Percentiles rank a stretch among this genome's conserved stretches.
phyloP scores from a whole-genome alignment of 139 green algal genomes.

The Ostreobium quekettii region DNA sequence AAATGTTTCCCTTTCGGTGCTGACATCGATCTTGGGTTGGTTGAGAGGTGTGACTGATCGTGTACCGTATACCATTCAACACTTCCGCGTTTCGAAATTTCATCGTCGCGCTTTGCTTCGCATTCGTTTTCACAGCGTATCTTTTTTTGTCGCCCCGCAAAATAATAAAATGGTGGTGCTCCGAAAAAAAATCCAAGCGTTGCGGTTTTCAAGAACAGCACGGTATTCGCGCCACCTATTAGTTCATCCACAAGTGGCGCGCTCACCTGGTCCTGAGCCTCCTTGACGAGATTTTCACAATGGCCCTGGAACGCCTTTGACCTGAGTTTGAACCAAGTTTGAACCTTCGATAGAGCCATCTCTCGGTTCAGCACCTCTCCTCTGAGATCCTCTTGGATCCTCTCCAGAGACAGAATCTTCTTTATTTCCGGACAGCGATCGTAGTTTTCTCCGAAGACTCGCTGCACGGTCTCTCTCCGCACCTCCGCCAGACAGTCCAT shows the following conservation, averaged over 20 bases:
- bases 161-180: too few species aligned
- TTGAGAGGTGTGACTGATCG: too few species aligned
- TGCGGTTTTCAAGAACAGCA: too few species aligned
- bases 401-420: background rate
- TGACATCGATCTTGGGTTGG: too few species aligned
- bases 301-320: constrained; percentile 4
- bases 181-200: too few species aligned
- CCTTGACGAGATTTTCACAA: background rate
- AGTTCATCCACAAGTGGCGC: background rate
- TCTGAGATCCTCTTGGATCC: background rate
- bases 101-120: too few species aligned
- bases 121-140: too few species aligned
- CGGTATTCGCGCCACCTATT: background rate
- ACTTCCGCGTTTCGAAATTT: too few species aligned
- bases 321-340: constrained; percentile 13
- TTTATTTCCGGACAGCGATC: background rate
- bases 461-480: constrained; percentile 1
- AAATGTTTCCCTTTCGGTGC: too few species aligned
- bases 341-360: background rate
- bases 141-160: too few species aligned
- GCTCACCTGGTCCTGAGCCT: background rate
- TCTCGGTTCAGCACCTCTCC: background rate
- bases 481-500: constrained; percentile 1
- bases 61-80: too few species aligned
- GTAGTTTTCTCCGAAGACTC: constrained; percentile 7